A percentile compares a stretch with the other conserved stretches of the same genome.
Conservation (phyloP, 2,329 filamentous ascomycete species). For the Ascochyta fabae region DNA sequence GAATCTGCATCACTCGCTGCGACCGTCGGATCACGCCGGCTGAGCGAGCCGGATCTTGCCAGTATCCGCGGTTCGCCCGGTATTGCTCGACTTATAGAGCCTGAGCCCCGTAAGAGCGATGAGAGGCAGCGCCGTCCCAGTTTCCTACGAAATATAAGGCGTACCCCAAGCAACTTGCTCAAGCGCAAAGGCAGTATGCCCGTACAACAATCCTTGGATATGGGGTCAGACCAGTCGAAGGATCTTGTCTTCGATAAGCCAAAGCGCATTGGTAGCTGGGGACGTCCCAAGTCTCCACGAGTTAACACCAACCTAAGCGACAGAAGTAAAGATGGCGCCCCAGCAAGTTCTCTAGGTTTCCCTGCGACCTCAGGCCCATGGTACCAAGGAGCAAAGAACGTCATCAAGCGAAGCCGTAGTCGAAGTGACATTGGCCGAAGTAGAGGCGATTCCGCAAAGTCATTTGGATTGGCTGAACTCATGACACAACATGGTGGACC, state of each 20-base stretch:
- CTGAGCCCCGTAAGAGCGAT: constrained; percentile 48
- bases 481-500: constrained; percentile 65
- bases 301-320: constrained; percentile 48
- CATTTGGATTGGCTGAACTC: constrained; percentile 58
- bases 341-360: constrained; percentile 53
- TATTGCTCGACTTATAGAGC: constrained; percentile 67
- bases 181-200: constrained; percentile 56
- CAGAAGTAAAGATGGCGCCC: constrained; percentile 62
- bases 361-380: constrained; percentile 44
- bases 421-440: constrained; percentile 60
- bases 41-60: constrained; percentile 67
- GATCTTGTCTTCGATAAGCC: constrained; percentile 44
- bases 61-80: constrained; percentile 64
- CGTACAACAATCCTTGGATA: constrained; percentile 36
- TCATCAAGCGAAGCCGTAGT: constrained; percentile 61
- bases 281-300: constrained; percentile 50
- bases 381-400: constrained; percentile 48
- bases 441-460: constrained; percentile 40
- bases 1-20: constrained; percentile 65
- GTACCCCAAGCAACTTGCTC: constrained; percentile 53
- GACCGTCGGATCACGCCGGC: constrained; percentile 73
- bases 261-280: constrained; percentile 51
- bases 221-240: constrained; percentile 35
- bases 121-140: constrained; percentile 58
- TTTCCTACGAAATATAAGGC: constrained; percentile 56